A percentile compares a stretch with the other conserved stretches of the same genome.
These are phyloP conservation scores for Aspergillus intermedius DNA, from an alignment of 2,329 filamentous ascomycete genomes.

Conservation along the genomic window DNA sequence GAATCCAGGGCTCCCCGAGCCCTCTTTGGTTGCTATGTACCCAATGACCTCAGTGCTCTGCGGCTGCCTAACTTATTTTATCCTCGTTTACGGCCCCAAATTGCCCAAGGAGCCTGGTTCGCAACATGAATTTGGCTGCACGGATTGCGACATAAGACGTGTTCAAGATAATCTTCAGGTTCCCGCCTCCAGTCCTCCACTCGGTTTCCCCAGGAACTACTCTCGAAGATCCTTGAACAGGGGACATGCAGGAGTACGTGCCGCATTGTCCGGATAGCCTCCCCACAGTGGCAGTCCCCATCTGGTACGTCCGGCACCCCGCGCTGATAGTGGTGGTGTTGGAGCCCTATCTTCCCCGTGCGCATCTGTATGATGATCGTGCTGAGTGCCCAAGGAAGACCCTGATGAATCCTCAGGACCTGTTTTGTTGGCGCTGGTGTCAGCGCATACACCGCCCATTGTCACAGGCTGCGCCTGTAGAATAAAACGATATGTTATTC, in stretches of 20 bases:
- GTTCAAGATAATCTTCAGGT: conserved; percentile 3
- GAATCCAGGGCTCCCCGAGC: background rate
- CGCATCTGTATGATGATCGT: conserved; percentile 4
- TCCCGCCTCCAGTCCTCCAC: conserved; percentile 3
- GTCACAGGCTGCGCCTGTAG: too few species aligned
- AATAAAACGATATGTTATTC: too few species aligned
- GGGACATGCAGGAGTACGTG: conserved; percentile 3
- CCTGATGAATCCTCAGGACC: background rate
- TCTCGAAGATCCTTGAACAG: conserved; percentile 3
- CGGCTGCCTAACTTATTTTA: conserved; percentile 2
- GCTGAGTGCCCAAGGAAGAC: background rate
- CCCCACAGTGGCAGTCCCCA: too few species aligned
- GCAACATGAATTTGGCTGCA: conserved; percentile 9
- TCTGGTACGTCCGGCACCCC: too few species aligned
- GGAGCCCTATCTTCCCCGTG: conserved; percentile 8
- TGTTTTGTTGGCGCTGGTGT: background rate
- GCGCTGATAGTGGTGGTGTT: too few species aligned
- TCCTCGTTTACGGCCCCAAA: conserved; percentile 4
- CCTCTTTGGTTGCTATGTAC: background rate
- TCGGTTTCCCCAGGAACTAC: conserved; percentile 3
- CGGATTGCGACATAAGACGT: conserved; percentile 3
- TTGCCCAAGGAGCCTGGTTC: conserved; percentile 9
- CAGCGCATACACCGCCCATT: background rate
- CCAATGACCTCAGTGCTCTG: conserved; percentile 4
- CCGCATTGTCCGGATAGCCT: too few species aligned